Evolutionary conservation across 495 filamentous ascomycete species (phyloP).

Genomic region (Hypoxylon cercidicola): DNA sequence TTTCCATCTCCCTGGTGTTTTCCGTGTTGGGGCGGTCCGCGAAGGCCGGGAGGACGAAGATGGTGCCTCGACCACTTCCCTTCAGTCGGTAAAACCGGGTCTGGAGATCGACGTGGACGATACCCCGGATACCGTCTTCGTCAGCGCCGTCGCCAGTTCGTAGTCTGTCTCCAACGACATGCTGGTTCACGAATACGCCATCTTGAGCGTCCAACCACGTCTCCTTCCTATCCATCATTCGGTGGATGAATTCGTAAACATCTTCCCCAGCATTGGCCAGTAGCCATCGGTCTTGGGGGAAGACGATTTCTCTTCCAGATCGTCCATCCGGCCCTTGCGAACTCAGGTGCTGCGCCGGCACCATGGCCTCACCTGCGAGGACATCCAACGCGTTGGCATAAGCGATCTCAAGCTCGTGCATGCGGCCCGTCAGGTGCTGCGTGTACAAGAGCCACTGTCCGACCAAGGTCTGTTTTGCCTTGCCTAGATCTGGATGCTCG

Average conservation of each 20-base stretch:
- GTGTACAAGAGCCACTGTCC: constrained; percentile 62
- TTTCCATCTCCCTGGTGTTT: constrained; percentile 54
- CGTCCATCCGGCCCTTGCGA: constrained; percentile 50
- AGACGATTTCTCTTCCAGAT: constrained; percentile 52
- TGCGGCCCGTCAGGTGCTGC: constrained; percentile 57
- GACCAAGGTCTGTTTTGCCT: constrained; percentile 54
- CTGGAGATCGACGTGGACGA: constrained; percentile 54
- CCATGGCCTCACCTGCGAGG: constrained; percentile 58
- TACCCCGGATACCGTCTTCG: constrained; percentile 47
- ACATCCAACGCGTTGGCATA: constrained; percentile 60
- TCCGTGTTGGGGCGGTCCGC: constrained; percentile 54
- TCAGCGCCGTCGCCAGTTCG: constrained; percentile 38
- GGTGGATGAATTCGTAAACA: constrained; percentile 54
- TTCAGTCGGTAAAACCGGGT: constrained; percentile 61
- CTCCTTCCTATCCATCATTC: constrained; percentile 58
- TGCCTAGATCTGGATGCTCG: constrained; percentile 40
- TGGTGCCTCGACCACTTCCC: constrained; percentile 47
- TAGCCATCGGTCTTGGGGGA: constrained; percentile 63
- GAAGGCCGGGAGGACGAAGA: constrained; percentile 64
- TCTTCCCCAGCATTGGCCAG: constrained; percentile 63
- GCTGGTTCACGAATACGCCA: constrained; percentile 27
- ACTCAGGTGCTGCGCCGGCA: constrained; percentile 54
- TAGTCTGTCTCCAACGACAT: constrained; percentile 47
- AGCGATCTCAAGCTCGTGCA: constrained; percentile 61
- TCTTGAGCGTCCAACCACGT: constrained; percentile 43